These are phyloP conservation scores for Podospora comata DNA, from an alignment of 495 filamentous ascomycete genomes.

Conservation along the genomic window DNA sequence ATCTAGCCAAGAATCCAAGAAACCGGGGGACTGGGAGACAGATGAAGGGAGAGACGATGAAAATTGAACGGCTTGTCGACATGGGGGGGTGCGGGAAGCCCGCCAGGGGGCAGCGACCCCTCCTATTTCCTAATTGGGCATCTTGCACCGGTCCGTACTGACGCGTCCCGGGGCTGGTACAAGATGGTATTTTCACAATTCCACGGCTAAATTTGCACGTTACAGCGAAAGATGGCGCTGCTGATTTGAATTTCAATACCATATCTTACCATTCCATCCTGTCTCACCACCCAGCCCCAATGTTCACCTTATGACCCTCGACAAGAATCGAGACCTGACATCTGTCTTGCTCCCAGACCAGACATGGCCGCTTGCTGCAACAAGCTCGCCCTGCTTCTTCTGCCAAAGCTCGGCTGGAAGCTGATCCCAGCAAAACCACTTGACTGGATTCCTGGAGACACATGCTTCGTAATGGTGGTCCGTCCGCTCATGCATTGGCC, in stretches of 20 bases:
- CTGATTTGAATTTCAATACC: neutral
- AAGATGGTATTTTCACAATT: neutral
- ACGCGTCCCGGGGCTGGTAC: neutral
- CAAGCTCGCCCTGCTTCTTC: neutral
- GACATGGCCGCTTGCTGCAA: neutral
- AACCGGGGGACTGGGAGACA: conserved; percentile 2
- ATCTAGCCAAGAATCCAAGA: conserved; percentile 6
- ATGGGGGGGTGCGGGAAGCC: neutral
- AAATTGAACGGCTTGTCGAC: neutral
- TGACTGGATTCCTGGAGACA: neutral
- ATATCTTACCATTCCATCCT: neutral
- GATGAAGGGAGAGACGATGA: conserved; percentile 4
- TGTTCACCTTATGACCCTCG: neutral
- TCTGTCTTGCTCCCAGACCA: conserved; percentile 5
- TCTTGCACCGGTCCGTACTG: conserved; percentile 4
- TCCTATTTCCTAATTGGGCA: neutral
- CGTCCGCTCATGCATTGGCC: conserved; percentile 1
- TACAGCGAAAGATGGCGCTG: neutral
- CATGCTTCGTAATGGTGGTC: neutral
- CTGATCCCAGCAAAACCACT: neutral
- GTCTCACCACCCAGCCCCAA: neutral
- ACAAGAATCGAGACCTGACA: neutral
- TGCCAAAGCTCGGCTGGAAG: neutral
- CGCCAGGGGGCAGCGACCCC: neutral
- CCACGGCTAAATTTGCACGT: too few relatives aligned